A percentile compares a stretch with the other conserved stretches of the same genome.
Evolutionary conservation across 257 asterid genomes (phyloP).

Genomic region (Jacaranda mimosifolia): DNA sequence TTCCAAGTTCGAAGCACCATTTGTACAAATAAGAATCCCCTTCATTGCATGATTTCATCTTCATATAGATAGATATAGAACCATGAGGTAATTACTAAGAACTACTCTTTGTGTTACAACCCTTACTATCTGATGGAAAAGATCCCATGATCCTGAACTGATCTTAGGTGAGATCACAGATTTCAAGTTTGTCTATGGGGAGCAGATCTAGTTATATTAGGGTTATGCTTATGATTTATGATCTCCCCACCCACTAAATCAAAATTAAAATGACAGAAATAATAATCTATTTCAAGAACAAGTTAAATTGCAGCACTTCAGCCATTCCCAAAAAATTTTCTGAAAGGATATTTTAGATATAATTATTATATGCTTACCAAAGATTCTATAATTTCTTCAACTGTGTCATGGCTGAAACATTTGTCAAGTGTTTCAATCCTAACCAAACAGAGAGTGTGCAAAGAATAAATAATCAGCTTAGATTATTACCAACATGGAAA

Average conservation of each 20-base stretch:
- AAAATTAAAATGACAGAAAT: background rate
- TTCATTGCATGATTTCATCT: too few species aligned
- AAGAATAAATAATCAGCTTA: conserved; percentile 39
- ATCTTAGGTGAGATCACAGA: too few species aligned
- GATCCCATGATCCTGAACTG: too few species aligned
- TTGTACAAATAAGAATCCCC: too few species aligned
- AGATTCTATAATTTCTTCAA: conserved; percentile 87
- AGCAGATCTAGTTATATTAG: too few species aligned
- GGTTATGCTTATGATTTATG: background rate
- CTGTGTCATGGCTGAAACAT: conserved; percentile 90
- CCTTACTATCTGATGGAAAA: too few species aligned
- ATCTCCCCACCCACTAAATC: conserved; percentile 2
- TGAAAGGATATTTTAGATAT: background rate
- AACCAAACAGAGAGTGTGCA: conserved; percentile 38
- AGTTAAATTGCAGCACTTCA: background rate
- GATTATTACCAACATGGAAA: background rate
- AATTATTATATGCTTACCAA: conserved; percentile 62
- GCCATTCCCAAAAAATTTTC: background rate
- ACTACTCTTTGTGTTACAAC: too few species aligned
- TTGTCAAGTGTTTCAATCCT: conserved; percentile 79
- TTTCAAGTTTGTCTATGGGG: too few species aligned
- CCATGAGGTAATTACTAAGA: too few species aligned
- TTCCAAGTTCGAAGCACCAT: too few species aligned
- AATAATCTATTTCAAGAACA: background rate
- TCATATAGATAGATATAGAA: too few species aligned